Base-by-base conservation (phyloP, 345 rosid genomes). In the Clarkia xantiana region DNA sequence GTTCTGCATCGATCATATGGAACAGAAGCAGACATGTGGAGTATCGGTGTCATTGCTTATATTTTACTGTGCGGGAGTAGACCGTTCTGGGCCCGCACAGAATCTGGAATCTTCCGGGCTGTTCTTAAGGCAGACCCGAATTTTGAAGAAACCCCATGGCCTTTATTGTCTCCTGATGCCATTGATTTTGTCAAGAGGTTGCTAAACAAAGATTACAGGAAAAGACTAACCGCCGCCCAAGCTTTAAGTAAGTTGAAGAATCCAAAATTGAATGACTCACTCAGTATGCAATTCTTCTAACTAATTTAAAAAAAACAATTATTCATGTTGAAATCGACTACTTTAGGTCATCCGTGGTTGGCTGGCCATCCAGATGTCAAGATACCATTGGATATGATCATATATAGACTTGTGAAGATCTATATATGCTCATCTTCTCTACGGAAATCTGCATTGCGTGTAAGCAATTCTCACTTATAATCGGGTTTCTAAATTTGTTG, bases 11-110 rank as follows among this genome's bases (percentile, higher is more conserved):
- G 98, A 64, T 76, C 98, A 13, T 90, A 90, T 67, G 90, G 96
- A 49, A 79, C 87, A 46, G 98, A 90, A 65, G 98, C 86, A 18
- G 98, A 90, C 60, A 90, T 90, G 91, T 90, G 98, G 98, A 90
- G 98, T 59, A 75, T 90, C 52, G 98, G 98, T 63, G 98, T 90
- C 40, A 86, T 86, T 62, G 87, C 93, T 58, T 90, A 90, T 60
- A 86, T 90, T 56, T 82, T 90, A 57, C 76, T 86, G 45, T 90
- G 96, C 61, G 98, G 98, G 18, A 90, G 98, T 50, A 77, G 98
- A 18, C 96, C 98, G 23, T 90, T 86, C 72, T 90, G 98, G 98
- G 89, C 98, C 0, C 78, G 96, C 15, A 74, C 98, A 40, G 98
- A 90, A 72, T 90, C 98, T 53, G 98, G 98, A 57, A 90, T 90